Conservation (phyloP, 164 flowering plant species). For the Protea cynaroides region DNA sequence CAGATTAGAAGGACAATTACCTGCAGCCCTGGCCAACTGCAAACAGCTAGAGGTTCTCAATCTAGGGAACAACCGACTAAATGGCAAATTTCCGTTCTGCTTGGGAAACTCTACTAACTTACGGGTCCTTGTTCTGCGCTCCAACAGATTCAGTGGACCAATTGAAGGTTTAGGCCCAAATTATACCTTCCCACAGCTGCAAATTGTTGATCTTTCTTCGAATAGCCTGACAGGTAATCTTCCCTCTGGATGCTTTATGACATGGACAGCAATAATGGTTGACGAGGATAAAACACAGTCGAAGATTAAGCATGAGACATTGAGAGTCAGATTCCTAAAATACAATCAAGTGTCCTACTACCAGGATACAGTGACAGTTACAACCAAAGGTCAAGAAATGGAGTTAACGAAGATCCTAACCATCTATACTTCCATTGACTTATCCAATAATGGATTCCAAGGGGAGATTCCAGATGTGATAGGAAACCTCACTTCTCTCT, state of each 20-base stretch:
- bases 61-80: slow-evolving; percentile 37
- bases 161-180: slow-evolving; percentile 13
- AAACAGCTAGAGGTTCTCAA: slow-evolving; percentile 35
- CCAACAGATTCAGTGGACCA: slow-evolving; percentile 38
- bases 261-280: slow-evolving; percentile 37
- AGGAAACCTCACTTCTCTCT: slow-evolving; percentile 29
- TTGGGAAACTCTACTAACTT: slow-evolving; percentile 26
- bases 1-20: slow-evolving; percentile 34
- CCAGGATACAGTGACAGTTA: slow-evolving; percentile 35
- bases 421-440: slow-evolving; percentile 34
- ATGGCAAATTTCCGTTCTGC: slow-evolving; percentile 37
- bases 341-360: slow-evolving; percentile 19
- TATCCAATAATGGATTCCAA: slow-evolving; percentile 36
- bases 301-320: slow-evolving; percentile 6
- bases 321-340: slow-evolving; percentile 3
- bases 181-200: slow-evolving; percentile 27
- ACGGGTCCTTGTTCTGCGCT: slow-evolving; percentile 43
- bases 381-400: slow-evolving; percentile 34
- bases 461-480: slow-evolving; percentile 43
- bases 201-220: slow-evolving; percentile 44
- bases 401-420: slow-evolving; percentile 34
- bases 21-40: slow-evolving; percentile 42
- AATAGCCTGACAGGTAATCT: slow-evolving; percentile 42
- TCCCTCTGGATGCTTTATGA: slow-evolving; percentile 10
- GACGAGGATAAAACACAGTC: slow-evolving; percentile 3